These are phyloP conservation scores for Rhazya stricta DNA, from an alignment of 257 asterid genomes.

Conservation along the genomic window DNA sequence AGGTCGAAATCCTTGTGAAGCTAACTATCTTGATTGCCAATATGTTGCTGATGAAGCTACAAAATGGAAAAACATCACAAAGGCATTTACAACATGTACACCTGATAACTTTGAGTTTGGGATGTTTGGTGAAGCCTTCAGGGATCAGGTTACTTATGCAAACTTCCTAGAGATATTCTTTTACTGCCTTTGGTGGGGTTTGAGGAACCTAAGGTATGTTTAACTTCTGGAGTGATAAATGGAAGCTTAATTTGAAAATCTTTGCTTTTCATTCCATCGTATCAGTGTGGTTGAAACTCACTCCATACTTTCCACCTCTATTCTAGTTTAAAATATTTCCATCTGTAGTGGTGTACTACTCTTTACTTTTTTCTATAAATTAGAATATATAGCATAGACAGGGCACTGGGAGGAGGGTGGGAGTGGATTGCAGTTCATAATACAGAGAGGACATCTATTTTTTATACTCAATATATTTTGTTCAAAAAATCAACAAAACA, in stretches of 20 bases:
- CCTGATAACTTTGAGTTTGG: slow-evolving; percentile 49
- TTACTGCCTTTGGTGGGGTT: slow-evolving; percentile 88
- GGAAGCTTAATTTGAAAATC: background rate
- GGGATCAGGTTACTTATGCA: slow-evolving; percentile 53
- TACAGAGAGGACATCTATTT: too few species aligned
- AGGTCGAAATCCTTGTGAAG: slow-evolving; percentile 23
- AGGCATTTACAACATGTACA: slow-evolving; percentile 40
- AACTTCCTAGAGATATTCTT: slow-evolving; percentile 50
- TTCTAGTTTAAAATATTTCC: too few species aligned
- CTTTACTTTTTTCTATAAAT: too few species aligned
- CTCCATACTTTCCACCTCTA: background rate
- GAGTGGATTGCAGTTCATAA: too few species aligned
- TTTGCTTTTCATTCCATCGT: background rate
- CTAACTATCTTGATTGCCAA: slow-evolving; percentile 49
- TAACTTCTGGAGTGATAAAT: background rate
- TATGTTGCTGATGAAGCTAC: slow-evolving; percentile 14
- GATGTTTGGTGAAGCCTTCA: slow-evolving; percentile 53
- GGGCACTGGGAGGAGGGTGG: too few species aligned
- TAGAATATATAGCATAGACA: too few species aligned
- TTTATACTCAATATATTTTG: too few species aligned
- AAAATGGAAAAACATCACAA: slow-evolving; percentile 45
- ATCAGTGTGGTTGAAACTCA: background rate
- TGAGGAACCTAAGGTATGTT: slow-evolving; percentile 59
- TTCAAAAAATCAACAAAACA: too few species aligned
- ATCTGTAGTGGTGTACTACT: too few species aligned